Percentiles rank a stretch among this genome's conserved stretches.
These are phyloP conservation scores for Aspergillus piperis DNA, from an alignment of 2,329 filamentous ascomycete genomes.

Conservation along the genomic window DNA sequence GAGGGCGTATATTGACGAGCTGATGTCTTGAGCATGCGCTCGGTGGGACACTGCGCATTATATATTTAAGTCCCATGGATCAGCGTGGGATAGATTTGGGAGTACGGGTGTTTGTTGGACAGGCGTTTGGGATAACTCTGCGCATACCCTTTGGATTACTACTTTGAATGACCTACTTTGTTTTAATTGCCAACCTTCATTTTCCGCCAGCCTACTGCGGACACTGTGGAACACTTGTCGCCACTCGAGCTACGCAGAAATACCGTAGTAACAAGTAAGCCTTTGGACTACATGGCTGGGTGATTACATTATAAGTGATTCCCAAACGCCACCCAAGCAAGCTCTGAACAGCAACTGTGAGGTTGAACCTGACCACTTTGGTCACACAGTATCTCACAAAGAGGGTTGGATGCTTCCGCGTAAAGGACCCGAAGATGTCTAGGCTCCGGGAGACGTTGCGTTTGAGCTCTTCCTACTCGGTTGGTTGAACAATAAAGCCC, in stretches of 20 bases:
- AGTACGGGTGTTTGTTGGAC: conserved; percentile 6
- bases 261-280: background rate
- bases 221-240: background rate
- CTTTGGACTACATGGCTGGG: background rate
- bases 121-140: conserved; percentile 16
- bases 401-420: background rate
- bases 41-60: background rate
- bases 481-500: background rate
- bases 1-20: conserved; percentile 63
- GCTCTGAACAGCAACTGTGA: background rate
- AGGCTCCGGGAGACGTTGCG: background rate
- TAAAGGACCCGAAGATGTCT: background rate
- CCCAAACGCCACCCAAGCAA: background rate
- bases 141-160: conserved; percentile 15
- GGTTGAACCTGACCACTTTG: background rate
- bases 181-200: background rate
- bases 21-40: conserved; percentile 32
- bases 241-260: background rate
- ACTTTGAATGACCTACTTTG: background rate
- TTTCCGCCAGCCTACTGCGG: background rate
- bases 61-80: background rate
- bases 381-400: background rate
- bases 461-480: background rate
- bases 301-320: background rate
- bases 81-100: conserved; percentile 2